Evolutionary conservation across 2,329 filamentous ascomycete genomes (phyloP), one percentile per base, ranked within the genome.

Genomic region (Balansia obtecta): DNA sequence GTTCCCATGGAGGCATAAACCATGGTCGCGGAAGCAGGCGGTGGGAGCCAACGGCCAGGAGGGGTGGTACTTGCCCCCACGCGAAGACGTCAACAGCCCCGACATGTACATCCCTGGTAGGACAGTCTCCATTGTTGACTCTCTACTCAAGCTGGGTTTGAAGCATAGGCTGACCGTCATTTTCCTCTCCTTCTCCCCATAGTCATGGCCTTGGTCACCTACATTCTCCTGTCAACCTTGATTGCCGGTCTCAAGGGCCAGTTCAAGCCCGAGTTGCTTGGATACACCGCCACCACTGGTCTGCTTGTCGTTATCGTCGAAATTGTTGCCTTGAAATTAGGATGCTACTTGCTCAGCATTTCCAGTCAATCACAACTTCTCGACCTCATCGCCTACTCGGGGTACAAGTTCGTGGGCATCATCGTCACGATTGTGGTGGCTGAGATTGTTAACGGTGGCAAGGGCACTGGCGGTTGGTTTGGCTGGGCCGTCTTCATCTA

Each of bases 371-470:
- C 86, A 15, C 93, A 97, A 65, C 79, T 97, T 48, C 79, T 97
- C 52, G 93, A 98, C 61, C 71, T 98, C 47, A 85, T 98, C 49
- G 94, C 94, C 5, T 98, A 98, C 70, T 91, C 86, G 2, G 94
- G 94, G 18, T 98, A 98, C 72, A 98, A 98, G 68, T 98, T 98
- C 62, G 91, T 98, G 30, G 93, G 91, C 33, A 89, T 96, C 58
- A 98, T 98, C 54, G 77, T 87, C 46, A 96, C 90, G 0, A 81
- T 97, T 54, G 77, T 86, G 12, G 71, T 91, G 16, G 83, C 87
- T 15, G 87, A 94, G 66, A 75, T 88, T 15, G 69, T 87, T 56
- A 94, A 85, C 51, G 81, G 82, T 12, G 85, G 89, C 43, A 80
- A 83, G 60, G 86, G 91, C 20, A 93, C 88, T 2, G 85, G 90